phyloP scores from a whole-genome alignment of 2,329 filamentous ascomycete species.

The Periglandula ipomoeae region DNA sequence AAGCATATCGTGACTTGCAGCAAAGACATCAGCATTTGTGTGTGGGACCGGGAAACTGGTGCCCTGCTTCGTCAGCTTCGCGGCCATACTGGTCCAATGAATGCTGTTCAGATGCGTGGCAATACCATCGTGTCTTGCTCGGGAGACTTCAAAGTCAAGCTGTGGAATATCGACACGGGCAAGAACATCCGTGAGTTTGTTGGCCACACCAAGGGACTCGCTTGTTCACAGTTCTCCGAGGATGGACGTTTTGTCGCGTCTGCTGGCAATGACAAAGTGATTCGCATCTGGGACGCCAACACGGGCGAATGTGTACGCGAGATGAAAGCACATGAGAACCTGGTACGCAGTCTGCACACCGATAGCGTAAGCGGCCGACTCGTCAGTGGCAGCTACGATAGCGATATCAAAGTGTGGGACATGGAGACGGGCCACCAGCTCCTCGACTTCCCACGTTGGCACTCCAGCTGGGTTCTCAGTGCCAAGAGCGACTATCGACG shows the following conservation, averaged over 20 bases:
- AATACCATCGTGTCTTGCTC: constrained; percentile 90
- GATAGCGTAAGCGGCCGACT: constrained; percentile 80
- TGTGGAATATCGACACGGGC: constrained; percentile 90
- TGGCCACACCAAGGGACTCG: constrained; percentile 85
- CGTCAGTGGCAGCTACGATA: constrained; percentile 88
- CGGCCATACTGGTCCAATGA: constrained; percentile 87
- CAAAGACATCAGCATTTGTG: constrained; percentile 87
- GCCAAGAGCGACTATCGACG: constrained; percentile 93
- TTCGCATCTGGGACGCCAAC: constrained; percentile 91
- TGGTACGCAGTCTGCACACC: constrained; percentile 85
- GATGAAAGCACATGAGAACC: constrained; percentile 71
- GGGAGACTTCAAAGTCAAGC: constrained; percentile 84
- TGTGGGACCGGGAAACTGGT: constrained; percentile 83
- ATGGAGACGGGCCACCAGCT: constrained; percentile 70
- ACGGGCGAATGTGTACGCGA: constrained; percentile 76
- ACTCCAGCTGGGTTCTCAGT: constrained; percentile 90
- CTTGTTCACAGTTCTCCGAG: constrained; percentile 92
- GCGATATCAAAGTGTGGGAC: constrained; percentile 91
- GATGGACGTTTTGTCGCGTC: constrained; percentile 90
- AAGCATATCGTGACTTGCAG: constrained; percentile 93
- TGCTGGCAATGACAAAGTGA: constrained; percentile 89
- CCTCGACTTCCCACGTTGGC: constrained; percentile 87
- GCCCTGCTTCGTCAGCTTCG: constrained; percentile 66
- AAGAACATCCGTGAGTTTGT: constrained; percentile 83
- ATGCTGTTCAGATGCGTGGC: constrained; percentile 89